phyloP scores from a whole-genome alignment of 805 yeast species.

The Torulaspora microellipsoides region DNA sequence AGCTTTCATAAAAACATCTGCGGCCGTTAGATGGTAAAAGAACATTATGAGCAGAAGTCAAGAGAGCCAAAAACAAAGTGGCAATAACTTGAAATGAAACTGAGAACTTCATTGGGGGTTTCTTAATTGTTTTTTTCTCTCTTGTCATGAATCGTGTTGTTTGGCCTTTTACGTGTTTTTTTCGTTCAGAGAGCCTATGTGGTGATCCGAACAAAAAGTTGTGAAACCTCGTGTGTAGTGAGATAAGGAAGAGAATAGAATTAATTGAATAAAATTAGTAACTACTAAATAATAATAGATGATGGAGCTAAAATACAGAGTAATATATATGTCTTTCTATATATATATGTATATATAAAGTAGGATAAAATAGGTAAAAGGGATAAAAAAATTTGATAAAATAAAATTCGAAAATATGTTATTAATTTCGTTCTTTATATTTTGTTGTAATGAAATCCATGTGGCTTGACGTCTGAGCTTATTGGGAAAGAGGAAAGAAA shows the following conservation, averaged over 20 bases:
- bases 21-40: constrained; percentile 77
- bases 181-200: neutral
- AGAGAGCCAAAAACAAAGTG: constrained; percentile 8
- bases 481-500: too few species aligned
- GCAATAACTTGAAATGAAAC: constrained; percentile 6
- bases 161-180: constrained; percentile 11
- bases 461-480: too few species aligned
- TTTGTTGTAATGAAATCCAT: too few species aligned
- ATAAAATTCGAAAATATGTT: too few species aligned
- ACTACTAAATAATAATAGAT: constrained; percentile 7
- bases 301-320: constrained; percentile 19
- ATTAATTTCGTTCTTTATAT: too few species aligned
- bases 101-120: constrained; percentile 2
- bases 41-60: constrained; percentile 64
- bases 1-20: constrained; percentile 80
- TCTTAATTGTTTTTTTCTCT: neutral
- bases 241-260: neutral
- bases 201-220: neutral
- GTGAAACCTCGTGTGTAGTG: constrained; percentile 2
- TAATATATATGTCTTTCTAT: constrained; percentile 11
- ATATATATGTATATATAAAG: constrained; percentile 9
- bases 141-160: neutral
- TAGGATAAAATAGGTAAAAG: neutral
- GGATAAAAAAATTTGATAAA: neutral
- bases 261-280: constrained; percentile 4